Percentiles rank a stretch among this genome's conserved stretches.
Evolutionary conservation across 169 alveolate species (phyloP).

Genomic region (Perkinsus chesapeaki): DNA sequence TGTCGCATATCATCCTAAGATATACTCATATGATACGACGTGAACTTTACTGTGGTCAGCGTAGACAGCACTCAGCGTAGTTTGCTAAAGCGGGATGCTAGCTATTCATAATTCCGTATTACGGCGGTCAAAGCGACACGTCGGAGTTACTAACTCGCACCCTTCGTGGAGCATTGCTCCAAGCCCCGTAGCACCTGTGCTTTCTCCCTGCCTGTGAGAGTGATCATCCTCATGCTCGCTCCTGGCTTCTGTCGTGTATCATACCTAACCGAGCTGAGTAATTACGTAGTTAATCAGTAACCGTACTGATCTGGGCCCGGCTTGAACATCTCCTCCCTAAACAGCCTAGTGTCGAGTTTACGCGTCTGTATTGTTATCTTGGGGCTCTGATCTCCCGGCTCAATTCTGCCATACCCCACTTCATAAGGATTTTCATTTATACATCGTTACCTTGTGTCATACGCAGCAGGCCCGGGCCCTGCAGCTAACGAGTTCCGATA

Average conservation of each 20-base stretch:
- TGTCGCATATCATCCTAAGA: background rate
- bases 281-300: no score
- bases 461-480: background rate
- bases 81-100: no score
- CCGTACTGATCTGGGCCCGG: background rate
- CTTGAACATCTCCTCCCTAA: background rate
- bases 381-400: background rate
- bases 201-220: background rate
- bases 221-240: background rate
- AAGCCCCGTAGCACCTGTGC: background rate
- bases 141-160: no score
- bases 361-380: background rate
- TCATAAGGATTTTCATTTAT: background rate
- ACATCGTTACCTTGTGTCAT: background rate
- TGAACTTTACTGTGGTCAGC: no score
- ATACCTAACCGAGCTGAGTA: no score
- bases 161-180: background rate
- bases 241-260: background rate
- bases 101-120: no score
- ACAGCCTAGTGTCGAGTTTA: background rate
- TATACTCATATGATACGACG: no score
- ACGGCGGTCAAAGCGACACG: no score
- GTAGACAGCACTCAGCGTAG: no score
- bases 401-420: background rate
- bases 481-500: background rate